Base-by-base conservation (phyloP, 2,329 filamentous ascomycete species). In the Paecilomyces fulvus region DNA sequence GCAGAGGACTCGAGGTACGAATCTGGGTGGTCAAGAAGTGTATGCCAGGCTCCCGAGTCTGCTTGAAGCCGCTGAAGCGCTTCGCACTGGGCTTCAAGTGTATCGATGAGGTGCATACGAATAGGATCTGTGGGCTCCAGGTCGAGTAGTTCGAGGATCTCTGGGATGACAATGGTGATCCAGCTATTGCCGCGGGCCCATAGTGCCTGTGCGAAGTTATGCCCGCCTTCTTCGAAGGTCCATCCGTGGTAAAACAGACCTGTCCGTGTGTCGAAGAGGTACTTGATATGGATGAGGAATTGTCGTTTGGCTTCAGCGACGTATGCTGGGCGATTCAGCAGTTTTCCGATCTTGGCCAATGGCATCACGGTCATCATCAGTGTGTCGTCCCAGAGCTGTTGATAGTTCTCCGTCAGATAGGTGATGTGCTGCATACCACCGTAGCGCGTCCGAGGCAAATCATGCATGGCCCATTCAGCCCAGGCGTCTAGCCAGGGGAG, bases 321-420 rank as follows among this genome's bases (percentile, higher is more conserved):
- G 67, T 92, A 92, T 61, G 87, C 81, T 0, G 86, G 86, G 1
- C 88, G 77, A 59, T 82, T 77, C 2, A 92, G 79, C 3, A 90
- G 76, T 56, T 85, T 79, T 0, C 89, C 89, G 59, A 91, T 91
- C 75, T 92, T 92, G 17, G 88, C 88, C 17, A 92, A 77, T 1
- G 89, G 89, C 72, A 92, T 75, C 5, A 90, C 88, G 0, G 87
- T 91, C 89, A 92, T 92, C 88, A 92, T 92, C 49, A 92, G 78
- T 5, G 89, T 92, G 68, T 92, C 89, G 63, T 91, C 89, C 89
- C 89, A 92, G 21, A 92, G 78, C 74, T 92, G 86, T 68, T 89
- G 80, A 59, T 84, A 79, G 70, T 92, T 90, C 60, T 82, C 79
- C 2, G 83, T 80, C 30, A 86, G 73, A 63, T 91, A 91, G 0